Base-by-base conservation (phyloP, 2,329 filamentous ascomycete species). In the Fusarium verticillioides region DNA sequence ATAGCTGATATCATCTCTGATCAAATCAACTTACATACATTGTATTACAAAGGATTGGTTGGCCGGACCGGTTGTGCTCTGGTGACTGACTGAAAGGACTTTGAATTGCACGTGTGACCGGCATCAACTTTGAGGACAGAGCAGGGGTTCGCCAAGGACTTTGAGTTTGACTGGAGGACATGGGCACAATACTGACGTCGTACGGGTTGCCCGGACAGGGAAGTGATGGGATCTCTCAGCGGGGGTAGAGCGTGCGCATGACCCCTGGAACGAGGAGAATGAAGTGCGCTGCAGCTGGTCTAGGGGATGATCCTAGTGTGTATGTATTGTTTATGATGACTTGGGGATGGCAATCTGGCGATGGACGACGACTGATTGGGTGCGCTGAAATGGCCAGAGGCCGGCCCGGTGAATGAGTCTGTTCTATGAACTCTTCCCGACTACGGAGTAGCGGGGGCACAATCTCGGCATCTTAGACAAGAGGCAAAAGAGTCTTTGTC, bases 61-160 rank as follows among this genome's bases (percentile, higher is more conserved):
- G 63, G 47, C 71, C 71, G 71, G 71, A 60, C 71, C 71, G 71
- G 71, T 49, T 56, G 15, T 57, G 63, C 47, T 62, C 63, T 67
- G 59, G 49, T 62, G 67, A 74, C 49, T 50, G 42, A 61, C 62
- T 49, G 34, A 34, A 30, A 68, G 30, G 46, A 56, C n/a, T 36
- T 43, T 59, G 44, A 36, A 57, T 34, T 59, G 36, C 58, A 72
- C 60, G 63, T 74, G 60, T 72, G 57, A 69, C 67, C 68, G 68
- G 71, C 60, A 74, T 62, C 71, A 37, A 49, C 26, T 53, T 53
- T 34, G 15, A 36, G 44, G 21, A 63, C 21, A 40, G 37, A 32
- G 21, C 70, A 73, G 52, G 70, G 69, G 44, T 69, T 36, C 39
- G 26, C 13, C 52, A 52, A 60, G 44, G 44, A 23, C 52, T 60